Evolutionary conservation across 768 basidiomycete species (phyloP).

Genomic region (Boletus sp.): DNA sequence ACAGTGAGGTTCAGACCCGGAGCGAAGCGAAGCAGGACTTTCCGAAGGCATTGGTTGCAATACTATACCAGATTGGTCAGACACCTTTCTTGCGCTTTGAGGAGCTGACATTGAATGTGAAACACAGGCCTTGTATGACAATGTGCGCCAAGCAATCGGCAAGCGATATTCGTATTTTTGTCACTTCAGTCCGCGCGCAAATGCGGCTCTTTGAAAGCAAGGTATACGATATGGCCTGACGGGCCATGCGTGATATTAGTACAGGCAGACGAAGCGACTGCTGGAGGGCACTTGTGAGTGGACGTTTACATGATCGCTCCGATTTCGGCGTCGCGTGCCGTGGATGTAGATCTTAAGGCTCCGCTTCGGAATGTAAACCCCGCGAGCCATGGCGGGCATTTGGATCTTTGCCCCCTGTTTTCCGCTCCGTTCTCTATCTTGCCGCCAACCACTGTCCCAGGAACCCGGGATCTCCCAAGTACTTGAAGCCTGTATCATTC

Average conservation of each 20-base stretch:
- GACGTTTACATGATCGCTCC: no score
- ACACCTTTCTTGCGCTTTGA: neutral
- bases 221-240: no score
- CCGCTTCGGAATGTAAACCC: slow-evolving; percentile 16
- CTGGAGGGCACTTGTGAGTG: no score
- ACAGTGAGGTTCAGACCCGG: neutral
- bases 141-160: neutral
- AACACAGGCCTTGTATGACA: neutral
- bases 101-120: neutral
- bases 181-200: no score
- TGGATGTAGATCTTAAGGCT: slow-evolving; percentile 1
- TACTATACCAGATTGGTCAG: slow-evolving; percentile 11
- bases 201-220: no score
- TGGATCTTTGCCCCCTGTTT: slow-evolving; percentile 21
- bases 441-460: slow-evolving; percentile 2
- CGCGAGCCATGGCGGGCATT: slow-evolving; percentile 5
- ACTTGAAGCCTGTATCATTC: neutral
- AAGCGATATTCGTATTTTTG: neutral
- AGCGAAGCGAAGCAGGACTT: neutral
- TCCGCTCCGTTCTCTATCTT: neutral
- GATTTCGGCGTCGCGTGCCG: slow-evolving; percentile 16
- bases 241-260: no score
- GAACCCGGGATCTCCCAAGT: neutral
- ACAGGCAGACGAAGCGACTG: no score
- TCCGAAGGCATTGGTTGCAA: neutral